These are phyloP conservation scores for Gnaphalium uliginosum DNA, from an alignment of 129 eudicot genomes.

Conservation along the genomic window DNA sequence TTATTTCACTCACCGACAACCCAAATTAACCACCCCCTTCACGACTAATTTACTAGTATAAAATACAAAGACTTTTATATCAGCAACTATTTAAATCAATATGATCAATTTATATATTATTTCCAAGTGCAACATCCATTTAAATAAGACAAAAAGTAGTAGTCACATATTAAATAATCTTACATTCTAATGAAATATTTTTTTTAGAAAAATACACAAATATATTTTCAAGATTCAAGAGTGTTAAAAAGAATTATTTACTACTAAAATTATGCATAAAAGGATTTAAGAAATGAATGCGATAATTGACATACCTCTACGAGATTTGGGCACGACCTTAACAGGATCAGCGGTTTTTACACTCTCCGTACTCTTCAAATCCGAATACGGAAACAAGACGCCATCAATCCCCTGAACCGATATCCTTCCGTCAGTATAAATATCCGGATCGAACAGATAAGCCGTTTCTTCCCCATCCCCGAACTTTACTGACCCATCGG, in stretches of 20 bases:
- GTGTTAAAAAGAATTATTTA: not conserved
- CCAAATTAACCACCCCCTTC: slow-evolving; percentile 22
- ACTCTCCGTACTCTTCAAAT: slow-evolving; percentile 21
- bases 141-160: not conserved
- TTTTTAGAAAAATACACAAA: not conserved
- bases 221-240: not conserved
- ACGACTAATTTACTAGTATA: not conserved
- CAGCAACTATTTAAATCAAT: not conserved
- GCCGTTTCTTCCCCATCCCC: slow-evolving; percentile 74
- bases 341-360: slow-evolving; percentile 22
- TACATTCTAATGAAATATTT: not conserved
- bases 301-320: slow-evolving; percentile 62
- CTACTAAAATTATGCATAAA: not conserved
- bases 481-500: slow-evolving; percentile 88
- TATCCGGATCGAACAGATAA: slow-evolving; percentile 85
- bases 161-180: not conserved
- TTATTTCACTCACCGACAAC: slow-evolving; percentile 40
- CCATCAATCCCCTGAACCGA: slow-evolving; percentile 96
- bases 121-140: not conserved
- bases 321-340: slow-evolving; percentile 44
- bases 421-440: slow-evolving; percentile 82
- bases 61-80: slow-evolving; percentile 9
- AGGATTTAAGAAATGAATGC: not conserved
- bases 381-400: slow-evolving; percentile 63
- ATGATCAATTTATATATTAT: not conserved